Evolutionary conservation across 352 stramenopile species (phyloP), one percentile per base, ranked within the genome.

Genomic region (Phytophthora chlamydospora): DNA sequence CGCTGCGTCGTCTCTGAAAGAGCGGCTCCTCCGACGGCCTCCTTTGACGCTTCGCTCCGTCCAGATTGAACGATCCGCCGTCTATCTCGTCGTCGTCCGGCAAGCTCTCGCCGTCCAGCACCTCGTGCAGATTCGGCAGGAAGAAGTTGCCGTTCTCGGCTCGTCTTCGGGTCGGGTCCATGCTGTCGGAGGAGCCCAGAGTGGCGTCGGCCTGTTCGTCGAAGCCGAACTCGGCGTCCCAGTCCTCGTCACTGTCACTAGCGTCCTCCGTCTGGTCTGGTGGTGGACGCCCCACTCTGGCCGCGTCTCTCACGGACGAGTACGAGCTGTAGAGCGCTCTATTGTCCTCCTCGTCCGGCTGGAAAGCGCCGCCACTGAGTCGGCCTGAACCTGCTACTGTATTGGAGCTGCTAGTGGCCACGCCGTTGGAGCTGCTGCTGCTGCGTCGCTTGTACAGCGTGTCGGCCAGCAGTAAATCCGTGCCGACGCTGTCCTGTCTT

Each of bases 131-230:
- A 49, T 89, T 86, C 3, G 78, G 75, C 36, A 93, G 48, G 42
- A 93, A 93, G 48, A 91, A 90, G 59, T 93, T 93, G 68, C 88
- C 87, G 52, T 93, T 93, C 60, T 91, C 82, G 1, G 82, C 73
- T 11, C 84, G 67, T 41, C 83, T 51, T 1, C 83, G 66, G n/a
- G 74, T 86, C 27, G 78, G 48, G 42, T 92, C 83, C 57, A 92
- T 73, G 33, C 68, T 78, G 27, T 79, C 65, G 0, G 62, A 66
- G 0, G 72, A 71, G 7, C 45, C 58, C 2, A 73, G 39, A 0
- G 66, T 65, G 0, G 60, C 60, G 39, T 89, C 73, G 6, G 71
- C 55, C 16, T 70, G 62, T 14, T 91, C 78, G 40, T 89, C 75
- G 43, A 93, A 90, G 33, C 84, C 84, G 59, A 93, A 91, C 71